These are phyloP conservation scores for Avena sativa DNA, from an alignment of 176 grass and related monocot genomes.

Conservation along the genomic window DNA sequence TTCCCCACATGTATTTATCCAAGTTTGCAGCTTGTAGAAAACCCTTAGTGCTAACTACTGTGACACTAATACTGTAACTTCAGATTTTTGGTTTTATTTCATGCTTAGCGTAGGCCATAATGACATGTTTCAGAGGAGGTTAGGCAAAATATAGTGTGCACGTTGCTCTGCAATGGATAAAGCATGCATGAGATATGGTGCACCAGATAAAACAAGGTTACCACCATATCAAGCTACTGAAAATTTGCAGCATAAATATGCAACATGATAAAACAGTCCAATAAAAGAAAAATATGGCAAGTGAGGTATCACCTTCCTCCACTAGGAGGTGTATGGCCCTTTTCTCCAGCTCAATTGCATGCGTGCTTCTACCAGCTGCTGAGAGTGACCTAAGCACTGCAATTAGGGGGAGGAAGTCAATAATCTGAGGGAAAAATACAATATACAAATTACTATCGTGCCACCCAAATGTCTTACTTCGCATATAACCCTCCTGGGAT, in stretches of 20 bases:
- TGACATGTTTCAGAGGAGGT: neutral
- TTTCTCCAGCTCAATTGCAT: slow-evolving; percentile 88
- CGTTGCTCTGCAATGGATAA: neutral
- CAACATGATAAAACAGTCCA: slow-evolving; percentile 5
- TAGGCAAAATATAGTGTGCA: neutral
- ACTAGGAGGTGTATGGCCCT: slow-evolving; percentile 85
- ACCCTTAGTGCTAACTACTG: neutral
- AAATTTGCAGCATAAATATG: slow-evolving; percentile 5
- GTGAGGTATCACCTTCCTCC: slow-evolving; percentile 78
- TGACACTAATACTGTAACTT: neutral
- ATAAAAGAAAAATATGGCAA: slow-evolving; percentile 33
- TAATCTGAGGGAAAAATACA: neutral
- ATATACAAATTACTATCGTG: slow-evolving; percentile 31
- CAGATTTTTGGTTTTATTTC: neutral
- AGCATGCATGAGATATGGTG: neutral
- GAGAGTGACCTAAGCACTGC: slow-evolving; percentile 81
- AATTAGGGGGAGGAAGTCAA: slow-evolving; percentile 44
- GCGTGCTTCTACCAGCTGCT: slow-evolving; percentile 74
- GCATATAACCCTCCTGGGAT: slow-evolving; percentile 84
- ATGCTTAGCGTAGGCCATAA: slow-evolving; percentile 23
- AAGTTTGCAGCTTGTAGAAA: slow-evolving; percentile 4
- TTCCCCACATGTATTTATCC: no score
- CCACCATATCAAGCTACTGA: neutral
- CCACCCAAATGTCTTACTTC: slow-evolving; percentile 62
- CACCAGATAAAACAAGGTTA: neutral